phyloP scores from a whole-genome alignment of 164 flowering plant species.

The Umbilicus rupestris region DNA sequence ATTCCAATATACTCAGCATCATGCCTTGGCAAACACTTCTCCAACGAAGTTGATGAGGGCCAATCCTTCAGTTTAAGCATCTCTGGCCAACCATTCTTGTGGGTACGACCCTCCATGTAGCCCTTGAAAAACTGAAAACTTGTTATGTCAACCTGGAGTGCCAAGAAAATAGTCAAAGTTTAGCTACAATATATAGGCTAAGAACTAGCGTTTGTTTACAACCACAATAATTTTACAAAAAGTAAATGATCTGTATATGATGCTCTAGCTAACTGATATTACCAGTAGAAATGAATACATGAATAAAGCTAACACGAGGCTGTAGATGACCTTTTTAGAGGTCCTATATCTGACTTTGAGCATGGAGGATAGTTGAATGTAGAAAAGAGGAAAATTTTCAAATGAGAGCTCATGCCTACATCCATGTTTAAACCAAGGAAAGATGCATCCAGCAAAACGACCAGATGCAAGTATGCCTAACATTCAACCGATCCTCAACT shows the following conservation, averaged over 20 bases:
- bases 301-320: too few species aligned
- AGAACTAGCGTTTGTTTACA: neutral
- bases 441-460: too few species aligned
- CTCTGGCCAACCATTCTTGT: constrained; percentile 9
- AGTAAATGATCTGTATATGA: neutral
- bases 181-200: neutral
- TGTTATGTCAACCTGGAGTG: constrained; percentile 2
- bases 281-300: too few species aligned
- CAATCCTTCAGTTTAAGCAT: constrained; percentile 11
- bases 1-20: neutral
- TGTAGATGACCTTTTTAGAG: too few species aligned
- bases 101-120: constrained; percentile 5
- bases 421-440: too few species aligned
- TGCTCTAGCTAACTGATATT: neutral
- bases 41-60: constrained; percentile 5
- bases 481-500: too few species aligned
- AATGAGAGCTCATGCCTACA: too few species aligned
- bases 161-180: neutral
- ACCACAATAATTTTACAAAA: neutral
- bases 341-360: too few species aligned
- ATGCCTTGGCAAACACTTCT: constrained; percentile 4
- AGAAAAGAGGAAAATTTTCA: too few species aligned
- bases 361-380: too few species aligned
- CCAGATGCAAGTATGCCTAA: too few species aligned
- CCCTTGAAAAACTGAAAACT: constrained; percentile 6